Percentiles rank a stretch among this genome's conserved stretches.
Conservation (phyloP, 1,139 yeast species). For the Protomyces inouyei region DNA sequence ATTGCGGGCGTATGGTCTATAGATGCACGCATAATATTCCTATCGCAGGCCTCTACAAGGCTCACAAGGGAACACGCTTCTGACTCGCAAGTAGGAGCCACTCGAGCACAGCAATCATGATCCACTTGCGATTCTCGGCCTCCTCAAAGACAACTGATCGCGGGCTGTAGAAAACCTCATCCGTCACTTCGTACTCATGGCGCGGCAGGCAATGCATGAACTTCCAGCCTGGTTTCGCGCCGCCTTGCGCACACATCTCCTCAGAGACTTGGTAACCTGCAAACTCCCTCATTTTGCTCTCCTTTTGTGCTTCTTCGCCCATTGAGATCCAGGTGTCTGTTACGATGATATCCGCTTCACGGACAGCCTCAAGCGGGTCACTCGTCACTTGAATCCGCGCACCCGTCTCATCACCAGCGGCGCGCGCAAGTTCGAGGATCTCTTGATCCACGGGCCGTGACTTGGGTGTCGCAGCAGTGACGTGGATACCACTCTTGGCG, state of each 20-base stretch:
- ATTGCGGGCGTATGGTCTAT: not conserved
- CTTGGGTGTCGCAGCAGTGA: constrained; percentile 74
- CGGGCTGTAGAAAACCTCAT: constrained; percentile 81
- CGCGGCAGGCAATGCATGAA: constrained; percentile 98
- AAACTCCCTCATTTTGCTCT: constrained; percentile 68
- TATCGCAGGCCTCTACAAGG: no score
- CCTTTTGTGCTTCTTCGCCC: constrained; percentile 89
- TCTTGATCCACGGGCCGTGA: constrained; percentile 60
- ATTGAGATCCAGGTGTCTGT: constrained; percentile 98
- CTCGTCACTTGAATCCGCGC: constrained; percentile 58
- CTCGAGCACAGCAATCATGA: constrained; percentile 91
- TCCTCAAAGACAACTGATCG: constrained; percentile 85
- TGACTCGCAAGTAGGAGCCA: not conserved
- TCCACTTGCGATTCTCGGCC: constrained; percentile 92
- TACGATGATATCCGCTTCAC: constrained; percentile 71
- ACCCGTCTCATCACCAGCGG: constrained; percentile 51
- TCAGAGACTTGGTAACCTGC: constrained; percentile 77
- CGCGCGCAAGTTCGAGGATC: constrained; percentile 54
- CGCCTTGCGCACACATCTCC: constrained; percentile 53
- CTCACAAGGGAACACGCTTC: not conserved
- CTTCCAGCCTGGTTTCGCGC: constrained; percentile 66
- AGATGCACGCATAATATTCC: not conserved
- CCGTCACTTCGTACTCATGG: constrained; percentile 87
- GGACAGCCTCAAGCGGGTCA: constrained; percentile 68
- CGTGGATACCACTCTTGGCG: constrained; percentile 75